These are phyloP conservation scores for Lactarius vividus DNA, from an alignment of 768 basidiomycete genomes.

Conservation along the genomic window DNA sequence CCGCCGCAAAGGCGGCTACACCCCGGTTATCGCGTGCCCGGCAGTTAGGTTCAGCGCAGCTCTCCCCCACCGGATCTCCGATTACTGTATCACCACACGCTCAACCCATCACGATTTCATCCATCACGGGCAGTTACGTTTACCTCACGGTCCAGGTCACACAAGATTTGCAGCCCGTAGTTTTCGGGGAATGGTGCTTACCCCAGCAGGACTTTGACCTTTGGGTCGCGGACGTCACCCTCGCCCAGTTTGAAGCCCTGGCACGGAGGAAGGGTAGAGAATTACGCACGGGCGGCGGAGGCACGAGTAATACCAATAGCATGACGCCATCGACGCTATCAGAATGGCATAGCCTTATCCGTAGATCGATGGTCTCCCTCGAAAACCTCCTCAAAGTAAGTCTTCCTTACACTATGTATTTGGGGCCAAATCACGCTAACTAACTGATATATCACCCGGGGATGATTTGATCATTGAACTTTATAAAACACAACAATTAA, in stretches of 20 bases:
- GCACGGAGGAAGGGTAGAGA: constrained; percentile 51
- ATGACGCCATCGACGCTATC: constrained; percentile 31
- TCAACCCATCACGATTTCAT: constrained; percentile 79
- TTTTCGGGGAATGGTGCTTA: constrained; percentile 71
- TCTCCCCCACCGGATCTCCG: constrained; percentile 67
- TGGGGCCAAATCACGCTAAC: constrained; percentile 14
- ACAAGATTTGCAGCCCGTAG: constrained; percentile 85
- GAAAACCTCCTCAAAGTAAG: constrained; percentile 72
- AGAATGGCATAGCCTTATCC: constrained; percentile 49
- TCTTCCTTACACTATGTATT: constrained; percentile 12
- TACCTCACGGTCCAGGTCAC: constrained; percentile 90
- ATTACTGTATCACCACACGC: constrained; percentile 42
- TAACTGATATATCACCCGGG: constrained; percentile 13
- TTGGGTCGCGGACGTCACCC: constrained; percentile 79
- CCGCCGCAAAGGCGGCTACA: constrained; percentile 27
- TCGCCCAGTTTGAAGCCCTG: constrained; percentile 72
- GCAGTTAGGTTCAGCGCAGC: constrained; percentile 36
- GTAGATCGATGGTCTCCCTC: constrained; percentile 66
- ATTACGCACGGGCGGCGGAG: constrained; percentile 31
- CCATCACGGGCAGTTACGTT: constrained; percentile 85
- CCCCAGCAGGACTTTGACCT: constrained; percentile 73
- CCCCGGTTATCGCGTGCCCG: constrained; percentile 32
- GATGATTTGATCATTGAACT: constrained; percentile 16
- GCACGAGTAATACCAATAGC: constrained; percentile 22
- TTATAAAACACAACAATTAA: constrained; percentile 8